A percentile compares a stretch with the other conserved stretches of the same genome.
Conservation (phyloP, 2,329 filamentous ascomycete genomes). For the Trichophyton benhamiae region DNA sequence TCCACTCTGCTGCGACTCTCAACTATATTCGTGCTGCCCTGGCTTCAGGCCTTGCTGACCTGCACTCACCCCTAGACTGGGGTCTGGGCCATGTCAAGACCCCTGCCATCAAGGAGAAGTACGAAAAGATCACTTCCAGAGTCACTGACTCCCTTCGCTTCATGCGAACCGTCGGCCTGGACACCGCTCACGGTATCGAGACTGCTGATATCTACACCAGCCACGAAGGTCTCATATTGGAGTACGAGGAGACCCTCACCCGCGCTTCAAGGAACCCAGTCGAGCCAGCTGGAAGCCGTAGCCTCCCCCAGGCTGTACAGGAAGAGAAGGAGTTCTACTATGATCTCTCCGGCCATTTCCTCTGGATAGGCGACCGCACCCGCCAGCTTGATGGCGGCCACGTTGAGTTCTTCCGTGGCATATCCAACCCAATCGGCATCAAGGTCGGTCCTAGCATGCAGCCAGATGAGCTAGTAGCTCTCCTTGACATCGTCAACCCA, state of each 20-base stretch:
- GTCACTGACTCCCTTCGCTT: constrained; percentile 88
- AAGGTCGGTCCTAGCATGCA: constrained; percentile 87
- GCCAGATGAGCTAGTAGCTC: constrained; percentile 57
- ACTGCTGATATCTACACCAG: constrained; percentile 92
- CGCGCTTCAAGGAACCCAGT: constrained; percentile 45
- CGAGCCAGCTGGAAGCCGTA: constrained; percentile 17
- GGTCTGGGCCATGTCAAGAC: constrained; percentile 82
- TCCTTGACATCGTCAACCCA: constrained; percentile 82
- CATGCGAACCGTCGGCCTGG: constrained; percentile 85
- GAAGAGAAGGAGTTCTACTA: constrained; percentile 56
- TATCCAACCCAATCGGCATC: constrained; percentile 90
- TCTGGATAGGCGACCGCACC: constrained; percentile 97
- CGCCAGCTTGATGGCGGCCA: constrained; percentile 86
- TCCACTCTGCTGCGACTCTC: constrained; percentile 84
- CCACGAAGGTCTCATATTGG: constrained; percentile 84
- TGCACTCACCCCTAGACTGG: constrained; percentile 92
- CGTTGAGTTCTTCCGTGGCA: constrained; percentile 93
- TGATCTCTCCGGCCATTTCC: constrained; percentile 88
- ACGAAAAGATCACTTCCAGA: constrained; percentile 68
- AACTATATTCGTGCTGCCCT: constrained; percentile 84
- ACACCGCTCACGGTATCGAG: constrained; percentile 69
- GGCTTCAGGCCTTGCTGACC: constrained; percentile 77
- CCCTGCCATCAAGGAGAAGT: constrained; percentile 69
- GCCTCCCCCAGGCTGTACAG: constrained; percentile 17
- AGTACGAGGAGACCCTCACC: constrained; percentile 86